Base-by-base conservation (phyloP, 306 rosid species). In the Vachellia collinsii region DNA sequence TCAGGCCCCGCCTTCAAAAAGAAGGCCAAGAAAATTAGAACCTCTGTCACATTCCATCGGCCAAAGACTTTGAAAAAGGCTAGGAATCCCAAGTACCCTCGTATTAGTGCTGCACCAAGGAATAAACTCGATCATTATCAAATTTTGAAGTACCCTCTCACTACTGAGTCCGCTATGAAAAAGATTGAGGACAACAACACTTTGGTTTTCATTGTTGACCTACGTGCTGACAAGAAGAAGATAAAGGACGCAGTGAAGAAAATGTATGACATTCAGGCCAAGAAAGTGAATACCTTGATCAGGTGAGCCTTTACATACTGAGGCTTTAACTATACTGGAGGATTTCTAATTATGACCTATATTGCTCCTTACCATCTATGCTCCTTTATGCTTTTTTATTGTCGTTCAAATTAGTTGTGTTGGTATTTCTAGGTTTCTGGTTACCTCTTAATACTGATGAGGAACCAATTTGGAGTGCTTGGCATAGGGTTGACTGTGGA, bases 91-190 rank as follows among this genome's bases (percentile, higher is more conserved):
- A 93, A 93, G 61, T 93, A 93, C 75, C 98, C 98, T 47, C 93
- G 97, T 5, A 81, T 88, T 19, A 93, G 98, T 82, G 98, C 97
- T n/a, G 81, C 93, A 1, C 90, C 94, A 3, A 90, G 98, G 89
- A 90, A 93, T 74, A 93, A 93, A 84, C 97, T 93, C 47, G 98
- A 93, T 38, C 94, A 88, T 41, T 91, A 93, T 73, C 97, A 91
- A 77, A 91, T 91, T 36, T 82, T 93, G 25, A 90, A 91, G 56
- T 93, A 51, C 80, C 98, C 98, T 64, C 94, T 93, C 19, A 93
- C 98, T 50, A 93, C 98, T 0, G 98, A 93, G 47, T 93, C 97
- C 0, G 98, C 98, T 3, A 93, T 91, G 98, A 93, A 93, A 85
- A 91, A 93, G 81, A 93, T 93, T 20, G 98, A 93, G 53, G 98